phyloP scores from a whole-genome alignment of 306 rosid genomes.

The Prunus davidiana region DNA sequence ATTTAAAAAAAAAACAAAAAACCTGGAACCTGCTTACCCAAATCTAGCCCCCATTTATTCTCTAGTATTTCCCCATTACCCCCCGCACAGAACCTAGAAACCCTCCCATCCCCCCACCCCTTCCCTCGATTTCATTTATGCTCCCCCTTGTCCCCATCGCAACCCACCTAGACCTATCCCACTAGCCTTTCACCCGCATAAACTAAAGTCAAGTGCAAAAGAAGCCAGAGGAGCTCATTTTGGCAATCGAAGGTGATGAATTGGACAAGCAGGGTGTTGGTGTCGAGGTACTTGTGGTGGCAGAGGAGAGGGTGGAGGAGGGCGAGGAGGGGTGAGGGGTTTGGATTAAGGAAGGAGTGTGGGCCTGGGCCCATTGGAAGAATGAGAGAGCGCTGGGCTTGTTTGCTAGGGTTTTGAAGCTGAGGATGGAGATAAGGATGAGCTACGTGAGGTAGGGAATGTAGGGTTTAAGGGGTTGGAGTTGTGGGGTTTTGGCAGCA shows the following conservation, averaged over 20 bases:
- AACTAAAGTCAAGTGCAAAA: slow-evolving; percentile 13
- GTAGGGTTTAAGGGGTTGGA: slow-evolving; percentile 27
- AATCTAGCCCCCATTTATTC: too few relatives aligned
- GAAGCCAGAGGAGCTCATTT: slow-evolving; percentile 46
- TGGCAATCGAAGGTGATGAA: slow-evolving; percentile 59
- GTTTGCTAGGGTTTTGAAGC: slow-evolving; percentile 41
- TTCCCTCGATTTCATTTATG: too few relatives aligned
- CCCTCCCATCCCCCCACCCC: too few relatives aligned
- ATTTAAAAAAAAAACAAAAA: too few relatives aligned
- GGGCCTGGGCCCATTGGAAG: slow-evolving; percentile 51
- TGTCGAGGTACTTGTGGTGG: slow-evolving; percentile 52
- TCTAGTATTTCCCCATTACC: too few relatives aligned
- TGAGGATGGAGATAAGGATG: slow-evolving; percentile 47
- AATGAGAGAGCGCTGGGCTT: slow-evolving; percentile 41
- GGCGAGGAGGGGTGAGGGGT: slow-evolving; percentile 49
- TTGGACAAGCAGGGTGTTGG: slow-evolving; percentile 56
- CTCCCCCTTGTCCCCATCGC: too few relatives aligned
- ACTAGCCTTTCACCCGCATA: too few relatives aligned
- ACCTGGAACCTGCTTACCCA: too few relatives aligned
- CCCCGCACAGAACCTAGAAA: too few relatives aligned
- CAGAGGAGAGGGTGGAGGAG: slow-evolving; percentile 62
- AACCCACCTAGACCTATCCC: too few relatives aligned
- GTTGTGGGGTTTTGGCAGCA: slow-evolving; percentile 14
- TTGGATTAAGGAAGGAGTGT: slow-evolving; percentile 40
- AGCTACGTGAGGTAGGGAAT: slow-evolving; percentile 32